phyloP scores from a whole-genome alignment of 805 yeast genomes.

The Kodamaea kaohsiungensis region DNA sequence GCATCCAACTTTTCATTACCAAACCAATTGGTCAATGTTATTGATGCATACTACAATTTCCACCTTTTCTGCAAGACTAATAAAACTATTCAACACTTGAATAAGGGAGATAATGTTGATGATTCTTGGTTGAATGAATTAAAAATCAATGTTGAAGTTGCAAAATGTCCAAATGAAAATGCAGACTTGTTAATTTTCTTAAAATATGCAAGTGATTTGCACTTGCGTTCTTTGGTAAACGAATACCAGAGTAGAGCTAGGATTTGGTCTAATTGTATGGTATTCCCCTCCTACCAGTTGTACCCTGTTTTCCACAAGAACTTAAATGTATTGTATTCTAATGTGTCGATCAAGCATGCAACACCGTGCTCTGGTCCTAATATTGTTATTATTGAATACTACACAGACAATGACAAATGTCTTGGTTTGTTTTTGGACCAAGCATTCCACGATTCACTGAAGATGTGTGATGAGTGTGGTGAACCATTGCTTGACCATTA shows the following conservation, averaged over 20 bases:
- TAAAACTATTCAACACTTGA: constrained; percentile 22
- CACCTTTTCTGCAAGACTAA: constrained; percentile 19
- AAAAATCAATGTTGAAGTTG: constrained; percentile 24
- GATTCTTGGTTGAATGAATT: constrained; percentile 27
- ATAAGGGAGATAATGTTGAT: constrained; percentile 27
- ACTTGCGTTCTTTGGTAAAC: constrained; percentile 48
- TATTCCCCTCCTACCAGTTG: constrained; percentile 37
- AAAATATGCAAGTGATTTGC: constrained; percentile 34
- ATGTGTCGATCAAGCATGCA: constrained; percentile 79
- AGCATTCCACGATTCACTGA: constrained; percentile 63
- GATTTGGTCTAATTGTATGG: constrained; percentile 44
- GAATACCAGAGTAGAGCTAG: constrained; percentile 50
- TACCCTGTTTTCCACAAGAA: constrained; percentile 66
- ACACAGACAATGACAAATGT: constrained; percentile 88
- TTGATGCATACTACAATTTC: constrained; percentile 49
- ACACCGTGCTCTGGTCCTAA: constrained; percentile 95
- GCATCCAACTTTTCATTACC: constrained; percentile 77
- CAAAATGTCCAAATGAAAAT: constrained; percentile 37
- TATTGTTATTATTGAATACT: constrained; percentile 78
- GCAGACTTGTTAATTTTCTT: constrained; percentile 39
- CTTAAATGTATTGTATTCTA: constrained; percentile 74
- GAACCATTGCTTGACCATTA: constrained; percentile 70
- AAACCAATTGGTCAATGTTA: constrained; percentile 52
- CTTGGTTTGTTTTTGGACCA: constrained; percentile 88
- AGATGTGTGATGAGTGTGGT: constrained; percentile 79